Evolutionary conservation across 2,329 filamentous ascomycete genomes (phyloP).

Genomic region (Aspergillus floridensis): DNA sequence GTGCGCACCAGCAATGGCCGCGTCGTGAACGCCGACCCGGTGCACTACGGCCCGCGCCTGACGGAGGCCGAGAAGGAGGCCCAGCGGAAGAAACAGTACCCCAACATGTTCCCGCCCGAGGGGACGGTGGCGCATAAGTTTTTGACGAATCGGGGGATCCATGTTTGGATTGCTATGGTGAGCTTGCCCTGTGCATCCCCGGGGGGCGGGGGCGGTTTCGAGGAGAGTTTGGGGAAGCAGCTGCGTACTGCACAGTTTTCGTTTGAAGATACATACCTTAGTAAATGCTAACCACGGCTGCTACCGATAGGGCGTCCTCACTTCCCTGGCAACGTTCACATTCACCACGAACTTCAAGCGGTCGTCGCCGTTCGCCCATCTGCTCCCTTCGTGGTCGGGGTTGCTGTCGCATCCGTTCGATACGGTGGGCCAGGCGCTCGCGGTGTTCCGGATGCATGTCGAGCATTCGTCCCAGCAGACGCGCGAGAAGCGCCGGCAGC

Average conservation of each 20-base stretch:
- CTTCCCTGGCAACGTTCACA: conserved; percentile 67
- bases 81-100: conserved; percentile 72
- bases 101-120: conserved; percentile 81
- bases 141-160: conserved; percentile 71
- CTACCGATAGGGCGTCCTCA: conserved; percentile 59
- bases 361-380: conserved; percentile 74
- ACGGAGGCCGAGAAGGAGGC: conserved; percentile 63
- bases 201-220: no score
- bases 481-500: conserved; percentile 67
- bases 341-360: conserved; percentile 75
- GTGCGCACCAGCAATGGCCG: conserved; percentile 45
- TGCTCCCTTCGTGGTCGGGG: conserved; percentile 69
- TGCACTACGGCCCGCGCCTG: conserved; percentile 72
- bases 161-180: conserved; percentile 81
- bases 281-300: no score
- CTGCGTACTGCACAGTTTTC: no score
- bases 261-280: no score
- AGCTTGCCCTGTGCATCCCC: not conserved
- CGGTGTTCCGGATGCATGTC: conserved; percentile 75
- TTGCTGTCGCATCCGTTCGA: conserved; percentile 68
- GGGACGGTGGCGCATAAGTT: conserved; percentile 84
- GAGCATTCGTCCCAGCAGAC: conserved; percentile 67
- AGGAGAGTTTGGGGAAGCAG: no score
- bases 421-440: conserved; percentile 63
- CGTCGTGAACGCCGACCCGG: conserved; percentile 43